Evolutionary conservation across 2,329 filamentous ascomycete genomes (phyloP).

Genomic region (Pyricularia grisea): DNA sequence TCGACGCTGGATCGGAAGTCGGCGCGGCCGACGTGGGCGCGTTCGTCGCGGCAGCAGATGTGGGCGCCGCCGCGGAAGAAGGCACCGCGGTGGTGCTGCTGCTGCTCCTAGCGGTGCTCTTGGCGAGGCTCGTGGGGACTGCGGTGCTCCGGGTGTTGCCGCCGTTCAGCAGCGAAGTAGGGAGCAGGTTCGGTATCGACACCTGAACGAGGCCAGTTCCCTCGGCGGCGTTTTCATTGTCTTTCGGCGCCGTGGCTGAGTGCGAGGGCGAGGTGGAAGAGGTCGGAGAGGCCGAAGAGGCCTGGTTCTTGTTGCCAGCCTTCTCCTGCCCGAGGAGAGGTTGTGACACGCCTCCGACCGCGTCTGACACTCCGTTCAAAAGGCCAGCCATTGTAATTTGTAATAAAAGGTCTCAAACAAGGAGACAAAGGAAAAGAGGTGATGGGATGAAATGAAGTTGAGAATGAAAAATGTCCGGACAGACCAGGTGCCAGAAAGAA

Average conservation of each 20-base stretch:
- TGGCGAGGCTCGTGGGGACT: background rate
- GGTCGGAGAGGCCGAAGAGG: too few relatives aligned
- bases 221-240: background rate
- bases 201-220: background rate
- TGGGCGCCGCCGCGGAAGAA: background rate
- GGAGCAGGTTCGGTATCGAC: background rate
- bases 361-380: background rate
- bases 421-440: background rate
- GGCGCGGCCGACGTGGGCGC: background rate
- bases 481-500: background rate
- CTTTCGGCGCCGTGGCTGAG: background rate
- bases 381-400: constrained; percentile 1
- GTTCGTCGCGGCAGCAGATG: background rate
- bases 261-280: background rate
- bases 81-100: background rate
- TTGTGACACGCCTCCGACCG: background rate
- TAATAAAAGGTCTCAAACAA: background rate
- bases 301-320: background rate
- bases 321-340: background rate
- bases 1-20: background rate
- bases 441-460: background rate
- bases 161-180: background rate
- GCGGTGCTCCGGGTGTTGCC: background rate
- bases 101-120: background rate
- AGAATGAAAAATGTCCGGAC: background rate